These are phyloP conservation scores for Trametes cingulata DNA, from an alignment of 768 basidiomycete genomes.

Conservation along the genomic window DNA sequence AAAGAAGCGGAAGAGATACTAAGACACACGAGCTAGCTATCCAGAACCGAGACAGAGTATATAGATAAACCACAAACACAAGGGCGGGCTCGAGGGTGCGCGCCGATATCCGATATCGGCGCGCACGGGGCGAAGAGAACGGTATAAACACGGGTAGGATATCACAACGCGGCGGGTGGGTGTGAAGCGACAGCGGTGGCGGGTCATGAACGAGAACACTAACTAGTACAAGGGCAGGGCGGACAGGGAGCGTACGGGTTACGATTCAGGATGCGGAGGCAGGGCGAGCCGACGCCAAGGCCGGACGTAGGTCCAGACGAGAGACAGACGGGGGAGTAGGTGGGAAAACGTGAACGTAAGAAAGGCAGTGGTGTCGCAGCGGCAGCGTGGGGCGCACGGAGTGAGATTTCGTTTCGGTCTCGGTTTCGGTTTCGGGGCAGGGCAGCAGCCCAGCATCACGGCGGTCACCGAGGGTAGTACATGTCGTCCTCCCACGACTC, in stretches of 20 bases:
- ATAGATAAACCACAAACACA: too few relatives aligned
- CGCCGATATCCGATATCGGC: too few relatives aligned
- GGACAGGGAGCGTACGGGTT: background rate
- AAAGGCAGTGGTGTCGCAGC: too few relatives aligned
- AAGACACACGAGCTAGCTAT: background rate
- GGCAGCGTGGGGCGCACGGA: too few relatives aligned
- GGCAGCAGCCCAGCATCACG: background rate
- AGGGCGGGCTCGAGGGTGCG: too few relatives aligned
- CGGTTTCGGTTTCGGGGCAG: too few relatives aligned
- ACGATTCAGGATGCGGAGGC: too few relatives aligned
- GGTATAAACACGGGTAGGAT: constrained; percentile 5
- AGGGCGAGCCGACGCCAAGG: background rate
- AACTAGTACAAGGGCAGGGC: background rate
- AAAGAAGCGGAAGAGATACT: background rate
- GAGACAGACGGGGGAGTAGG: background rate
- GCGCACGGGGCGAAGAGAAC: background rate
- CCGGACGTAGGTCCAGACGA: background rate
- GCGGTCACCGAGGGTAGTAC: constrained; percentile 40
- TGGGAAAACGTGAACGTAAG: background rate
- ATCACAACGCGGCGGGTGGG: background rate
- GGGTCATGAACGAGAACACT: background rate
- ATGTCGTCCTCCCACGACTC: constrained; percentile 50
- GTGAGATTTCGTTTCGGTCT: too few relatives aligned
- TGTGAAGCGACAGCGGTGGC: background rate
- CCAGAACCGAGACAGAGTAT: background rate